phyloP scores from a whole-genome alignment of 2,329 filamentous ascomycete genomes.

The Exophiala phaeomuriformis region DNA sequence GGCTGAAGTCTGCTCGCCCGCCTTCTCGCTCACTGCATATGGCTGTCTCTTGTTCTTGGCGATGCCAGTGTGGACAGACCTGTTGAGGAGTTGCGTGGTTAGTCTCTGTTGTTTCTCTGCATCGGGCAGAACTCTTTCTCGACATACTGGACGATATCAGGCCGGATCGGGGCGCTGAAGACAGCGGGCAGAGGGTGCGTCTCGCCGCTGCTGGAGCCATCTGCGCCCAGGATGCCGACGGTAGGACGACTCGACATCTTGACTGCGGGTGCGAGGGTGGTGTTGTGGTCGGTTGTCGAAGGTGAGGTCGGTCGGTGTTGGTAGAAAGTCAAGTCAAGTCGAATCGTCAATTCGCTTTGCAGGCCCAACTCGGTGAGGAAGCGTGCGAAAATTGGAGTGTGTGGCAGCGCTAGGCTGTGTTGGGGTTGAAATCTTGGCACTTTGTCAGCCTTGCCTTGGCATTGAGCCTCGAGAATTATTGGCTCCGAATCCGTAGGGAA shows the following conservation, averaged over 20 bases:
- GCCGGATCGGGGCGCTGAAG: constrained; percentile 95
- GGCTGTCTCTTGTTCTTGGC: constrained; percentile 99
- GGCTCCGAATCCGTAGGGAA: not conserved
- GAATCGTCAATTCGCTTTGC: not conserved
- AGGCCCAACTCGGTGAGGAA: not conserved
- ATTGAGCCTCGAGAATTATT: no score
- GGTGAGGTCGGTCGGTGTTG: constrained; percentile 8
- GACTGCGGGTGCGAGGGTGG: constrained; percentile 10
- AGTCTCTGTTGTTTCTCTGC: no score
- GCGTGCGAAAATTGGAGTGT: constrained; percentile 9
- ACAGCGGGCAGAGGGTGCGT: constrained; percentile 91
- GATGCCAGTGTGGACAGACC: constrained; percentile 89
- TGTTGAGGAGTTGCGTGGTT: constrained; percentile 33
- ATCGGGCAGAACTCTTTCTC: no score
- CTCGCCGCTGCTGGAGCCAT: constrained; percentile 84
- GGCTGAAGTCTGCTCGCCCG: constrained; percentile 98
- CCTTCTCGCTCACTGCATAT: constrained; percentile 99
- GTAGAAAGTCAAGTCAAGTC: constrained; percentile 3
- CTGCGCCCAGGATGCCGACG: constrained; percentile 92
- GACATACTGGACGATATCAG: constrained; percentile 93
- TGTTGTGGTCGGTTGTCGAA: not conserved
- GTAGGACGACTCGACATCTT: constrained; percentile 90
- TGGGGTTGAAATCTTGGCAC: constrained; percentile 9
- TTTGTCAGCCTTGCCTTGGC: constrained; percentile 1
- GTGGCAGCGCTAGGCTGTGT: constrained; percentile 4